Base-by-base conservation (phyloP, 176 grass and related monocot genomes). In the Eleusine coracana region DNA sequence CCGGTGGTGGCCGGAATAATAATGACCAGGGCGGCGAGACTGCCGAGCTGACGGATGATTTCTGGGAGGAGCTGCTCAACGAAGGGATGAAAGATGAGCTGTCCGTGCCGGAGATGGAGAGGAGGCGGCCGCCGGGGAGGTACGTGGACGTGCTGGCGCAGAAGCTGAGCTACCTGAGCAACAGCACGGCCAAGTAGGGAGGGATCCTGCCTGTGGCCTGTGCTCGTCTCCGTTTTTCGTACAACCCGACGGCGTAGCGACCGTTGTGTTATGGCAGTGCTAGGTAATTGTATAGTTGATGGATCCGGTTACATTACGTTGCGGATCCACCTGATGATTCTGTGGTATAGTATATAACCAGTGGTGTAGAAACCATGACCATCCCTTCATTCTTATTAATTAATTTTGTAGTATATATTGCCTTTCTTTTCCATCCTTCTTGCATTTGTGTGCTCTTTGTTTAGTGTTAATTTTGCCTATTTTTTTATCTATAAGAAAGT, bases 31-130 rank as follows among this genome's bases (percentile, higher is more conserved):
- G 40, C 23, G 25, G 31, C 7, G 86, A 86, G 21, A 51, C 54
- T 5, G 82, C 48, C 10, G 82, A 89, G 46, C 74, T 87, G 31
- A 90, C 82, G 5, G 78, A 87, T 2, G 90, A 89, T 34, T 94
- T 97, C 69, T 97, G 92, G 90, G 95, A 86, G 74, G 95, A 91
- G 62, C 74, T 94, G 27, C 66, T 94, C 31, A 88, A 86, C 36
- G 92, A 91, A 55, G 92, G 82, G 46, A 84, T 78, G 58, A 80
- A 36, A 38, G 79, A 28, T 12, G 56, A 29, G 41, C 3, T 51
- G 49, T 0, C 67, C 31, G 45, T 39, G 81, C 12, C 66, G 59
- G 71, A 64, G 82, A 2, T 80, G 16, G 68, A 83, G 78, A 80
- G 36, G 60, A 67, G 42, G 25, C 70, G 4, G 12, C 59, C 56